Evolutionary conservation across 1,139 yeast species (phyloP).

Genomic region (Blastobotrys proliferans): DNA sequence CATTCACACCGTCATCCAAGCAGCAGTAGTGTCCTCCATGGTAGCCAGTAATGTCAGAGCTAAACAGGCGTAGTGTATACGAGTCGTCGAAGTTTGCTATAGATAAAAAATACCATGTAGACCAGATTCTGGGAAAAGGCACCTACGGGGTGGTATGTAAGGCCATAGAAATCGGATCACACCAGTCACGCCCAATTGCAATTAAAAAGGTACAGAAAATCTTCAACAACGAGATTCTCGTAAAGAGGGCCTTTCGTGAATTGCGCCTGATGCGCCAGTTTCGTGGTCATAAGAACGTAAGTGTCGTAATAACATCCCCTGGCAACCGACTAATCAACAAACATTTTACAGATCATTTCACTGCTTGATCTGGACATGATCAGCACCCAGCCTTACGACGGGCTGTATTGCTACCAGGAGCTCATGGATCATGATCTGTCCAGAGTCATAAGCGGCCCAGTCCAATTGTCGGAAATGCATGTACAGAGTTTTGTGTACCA

Average conservation of each 20-base stretch:
- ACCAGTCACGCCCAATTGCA: conserved; percentile 43
- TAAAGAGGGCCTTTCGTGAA: conserved; percentile 88
- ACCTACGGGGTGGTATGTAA: conserved; percentile 87
- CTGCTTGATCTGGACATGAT: conserved; percentile 72
- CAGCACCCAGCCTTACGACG: conserved; percentile 64
- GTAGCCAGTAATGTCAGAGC: conserved; percentile 8
- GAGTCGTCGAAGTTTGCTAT: conserved; percentile 48
- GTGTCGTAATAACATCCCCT: not conserved
- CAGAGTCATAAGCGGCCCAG: conserved; percentile 62
- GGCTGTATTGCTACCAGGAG: conserved; percentile 81
- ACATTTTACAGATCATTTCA: conserved; percentile 48
- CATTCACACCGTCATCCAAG: no score
- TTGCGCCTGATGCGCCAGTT: conserved; percentile 83
- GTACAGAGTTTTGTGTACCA: conserved; percentile 74
- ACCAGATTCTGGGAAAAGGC: conserved; percentile 70
- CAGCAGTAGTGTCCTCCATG: no score
- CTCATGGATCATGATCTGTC: conserved; percentile 77
- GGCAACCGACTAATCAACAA: not conserved
- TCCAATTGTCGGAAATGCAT: conserved; percentile 78
- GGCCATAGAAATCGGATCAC: conserved; percentile 47
- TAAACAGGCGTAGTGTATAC: conserved; percentile 17
- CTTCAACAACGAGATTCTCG: conserved; percentile 79
- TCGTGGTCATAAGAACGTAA: conserved; percentile 51
- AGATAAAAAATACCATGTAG: conserved; percentile 58
- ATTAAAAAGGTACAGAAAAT: conserved; percentile 86